A percentile compares a stretch with the other conserved stretches of the same genome.
Evolutionary conservation across 2,329 filamentous ascomycete species (phyloP).

Genomic region (Ciborinia camelliae): DNA sequence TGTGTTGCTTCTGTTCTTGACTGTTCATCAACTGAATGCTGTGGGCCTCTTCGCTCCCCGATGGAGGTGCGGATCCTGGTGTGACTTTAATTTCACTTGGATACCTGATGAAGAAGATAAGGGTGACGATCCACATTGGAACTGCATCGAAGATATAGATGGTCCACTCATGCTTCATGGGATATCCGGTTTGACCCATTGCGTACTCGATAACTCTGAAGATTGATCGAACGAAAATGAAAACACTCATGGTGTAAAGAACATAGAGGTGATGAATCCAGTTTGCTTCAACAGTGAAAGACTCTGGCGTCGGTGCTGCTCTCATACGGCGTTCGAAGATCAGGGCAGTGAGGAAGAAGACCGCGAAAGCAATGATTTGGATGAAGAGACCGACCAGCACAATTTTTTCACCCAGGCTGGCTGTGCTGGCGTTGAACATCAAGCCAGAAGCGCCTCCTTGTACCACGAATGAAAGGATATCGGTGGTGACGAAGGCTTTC

Average conservation of each 20-base stretch:
- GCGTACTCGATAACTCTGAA: conserved; percentile 49
- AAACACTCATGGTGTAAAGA: conserved; percentile 42
- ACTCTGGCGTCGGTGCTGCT: conserved; percentile 26
- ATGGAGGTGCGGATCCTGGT: too few relatives aligned
- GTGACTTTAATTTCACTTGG: too few relatives aligned
- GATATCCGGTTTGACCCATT: conserved; percentile 41
- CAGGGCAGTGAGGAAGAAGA: conserved; percentile 50
- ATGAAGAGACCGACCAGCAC: conserved; percentile 55
- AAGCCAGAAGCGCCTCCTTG: conserved; percentile 42
- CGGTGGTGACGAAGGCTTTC: conserved; percentile 53
- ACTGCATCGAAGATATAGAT: conserved; percentile 45
- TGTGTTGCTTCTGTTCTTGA: too few relatives aligned
- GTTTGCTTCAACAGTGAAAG: conserved; percentile 7
- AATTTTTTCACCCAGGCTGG: conserved; percentile 47
- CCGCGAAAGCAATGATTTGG: conserved; percentile 55
- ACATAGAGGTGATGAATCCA: conserved; percentile 41
- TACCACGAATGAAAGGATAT: conserved; percentile 51
- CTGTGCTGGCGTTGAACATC: conserved; percentile 37
- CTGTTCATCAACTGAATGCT: too few relatives aligned
- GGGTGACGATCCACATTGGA: conserved; percentile 42
- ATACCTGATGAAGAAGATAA: too few relatives aligned
- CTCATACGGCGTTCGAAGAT: conserved; percentile 26
- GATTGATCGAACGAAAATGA: conserved; percentile 47
- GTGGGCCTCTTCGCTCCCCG: too few relatives aligned
- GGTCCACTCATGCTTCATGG: conserved; percentile 37